Evolutionary conservation across 176 grass and related monocot genomes (phyloP).

Genomic region (Oryza meyeriana): DNA sequence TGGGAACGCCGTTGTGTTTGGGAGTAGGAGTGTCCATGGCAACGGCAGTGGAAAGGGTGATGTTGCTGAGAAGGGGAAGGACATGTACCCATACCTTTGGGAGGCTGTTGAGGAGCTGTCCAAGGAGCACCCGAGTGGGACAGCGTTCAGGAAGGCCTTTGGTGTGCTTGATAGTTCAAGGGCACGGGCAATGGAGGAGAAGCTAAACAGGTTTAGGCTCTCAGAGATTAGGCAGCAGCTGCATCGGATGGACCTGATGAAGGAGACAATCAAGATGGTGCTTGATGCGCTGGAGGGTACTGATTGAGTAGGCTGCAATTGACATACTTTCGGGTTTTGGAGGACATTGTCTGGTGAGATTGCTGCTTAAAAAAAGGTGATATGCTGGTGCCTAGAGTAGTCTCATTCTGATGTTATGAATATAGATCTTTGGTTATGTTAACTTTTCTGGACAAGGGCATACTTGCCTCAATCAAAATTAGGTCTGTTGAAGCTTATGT

Average conservation of each 20-base stretch:
- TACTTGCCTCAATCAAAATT: slow-evolving; percentile 8
- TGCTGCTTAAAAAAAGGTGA: background rate
- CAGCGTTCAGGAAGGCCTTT: slow-evolving; percentile 41
- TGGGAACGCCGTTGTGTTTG: background rate
- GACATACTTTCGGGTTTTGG: slow-evolving; percentile 2
- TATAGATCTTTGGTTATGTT: slow-evolving; percentile 11
- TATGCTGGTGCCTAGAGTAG: background rate
- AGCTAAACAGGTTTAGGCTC: slow-evolving; percentile 41
- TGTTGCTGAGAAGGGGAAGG: slow-evolving; percentile 26
- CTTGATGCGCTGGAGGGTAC: slow-evolving; percentile 36
- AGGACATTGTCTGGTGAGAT: slow-evolving; percentile 8
- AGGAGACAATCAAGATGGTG: slow-evolving; percentile 45
- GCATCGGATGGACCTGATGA: slow-evolving; percentile 47
- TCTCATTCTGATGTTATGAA: slow-evolving; percentile 24
- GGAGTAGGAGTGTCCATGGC: background rate
- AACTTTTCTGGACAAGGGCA: slow-evolving; percentile 9
- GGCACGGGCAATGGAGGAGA: slow-evolving; percentile 47
- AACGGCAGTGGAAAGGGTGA: background rate
- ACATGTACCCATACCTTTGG: slow-evolving; percentile 38
- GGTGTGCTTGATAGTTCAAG: slow-evolving; percentile 39
- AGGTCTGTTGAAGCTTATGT: slow-evolving; percentile 19
- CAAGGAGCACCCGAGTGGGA: slow-evolving; percentile 34
- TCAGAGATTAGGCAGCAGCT: slow-evolving; percentile 49
- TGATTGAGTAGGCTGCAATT: slow-evolving; percentile 15
- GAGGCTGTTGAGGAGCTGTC: slow-evolving; percentile 44